These are phyloP conservation scores for Curvularia spicifera DNA, from an alignment of 2,329 filamentous ascomycete species.

Conservation along the genomic window DNA sequence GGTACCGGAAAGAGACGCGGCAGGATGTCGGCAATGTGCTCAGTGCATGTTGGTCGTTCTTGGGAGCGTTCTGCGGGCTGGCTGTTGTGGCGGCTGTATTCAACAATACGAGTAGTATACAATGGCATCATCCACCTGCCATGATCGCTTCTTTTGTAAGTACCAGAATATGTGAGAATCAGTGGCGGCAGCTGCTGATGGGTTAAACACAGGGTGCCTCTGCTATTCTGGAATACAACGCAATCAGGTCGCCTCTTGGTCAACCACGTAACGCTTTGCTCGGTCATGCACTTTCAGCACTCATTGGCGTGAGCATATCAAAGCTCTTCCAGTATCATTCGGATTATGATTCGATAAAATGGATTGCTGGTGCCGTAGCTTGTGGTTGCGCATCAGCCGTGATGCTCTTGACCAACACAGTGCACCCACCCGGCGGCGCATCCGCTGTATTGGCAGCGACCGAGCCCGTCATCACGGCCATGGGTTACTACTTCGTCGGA, in stretches of 20 bases:
- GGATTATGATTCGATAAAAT: conserved; percentile 49
- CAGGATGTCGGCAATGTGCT: conserved; percentile 52
- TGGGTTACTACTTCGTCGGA: conserved; percentile 56
- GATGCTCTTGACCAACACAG: conserved; percentile 57
- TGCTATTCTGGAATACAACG: conserved; percentile 57
- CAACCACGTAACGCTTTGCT: conserved; percentile 57
- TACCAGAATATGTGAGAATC: background rate
- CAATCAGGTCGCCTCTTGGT: conserved; percentile 55
- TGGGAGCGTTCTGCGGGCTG: conserved; percentile 55
- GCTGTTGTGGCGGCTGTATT: conserved; percentile 53
- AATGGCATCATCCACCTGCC: conserved; percentile 50
- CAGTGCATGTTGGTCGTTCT: conserved; percentile 52
- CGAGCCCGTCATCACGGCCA: conserved; percentile 47
- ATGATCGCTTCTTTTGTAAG: conserved; percentile 54
- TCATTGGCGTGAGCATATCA: conserved; percentile 53
- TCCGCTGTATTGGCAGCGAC: conserved; percentile 56
- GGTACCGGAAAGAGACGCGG: conserved; percentile 48
- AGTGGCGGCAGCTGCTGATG: conserved; percentile 7
- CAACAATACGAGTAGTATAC: conserved; percentile 49
- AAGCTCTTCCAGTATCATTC: conserved; percentile 54
- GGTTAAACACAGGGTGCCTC: conserved; percentile 50
- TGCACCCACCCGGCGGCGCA: conserved; percentile 59
- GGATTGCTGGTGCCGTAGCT: conserved; percentile 54
- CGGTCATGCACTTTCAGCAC: conserved; percentile 54
- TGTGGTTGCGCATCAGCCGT: conserved; percentile 53